These are phyloP conservation scores for Coemansia sp. DNA, from an alignment of 192 early-diverging fungal genomes.

Conservation along the genomic window DNA sequence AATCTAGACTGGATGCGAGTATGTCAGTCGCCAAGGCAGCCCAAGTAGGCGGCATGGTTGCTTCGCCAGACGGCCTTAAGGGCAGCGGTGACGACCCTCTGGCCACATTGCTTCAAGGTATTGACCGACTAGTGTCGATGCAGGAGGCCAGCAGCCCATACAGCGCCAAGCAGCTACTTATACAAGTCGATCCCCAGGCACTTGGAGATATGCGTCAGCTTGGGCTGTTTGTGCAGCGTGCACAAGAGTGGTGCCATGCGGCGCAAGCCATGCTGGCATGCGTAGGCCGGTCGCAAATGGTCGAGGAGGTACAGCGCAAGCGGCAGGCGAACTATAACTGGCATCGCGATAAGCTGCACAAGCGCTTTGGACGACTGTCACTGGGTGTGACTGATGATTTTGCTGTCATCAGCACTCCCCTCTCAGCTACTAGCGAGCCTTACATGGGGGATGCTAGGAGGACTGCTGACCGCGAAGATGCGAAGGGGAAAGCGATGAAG, in stretches of 20 bases:
- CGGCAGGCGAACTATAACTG: conserved; percentile 27
- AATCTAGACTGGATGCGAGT: not conserved
- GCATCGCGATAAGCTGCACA: conserved; percentile 26
- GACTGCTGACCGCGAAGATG: not conserved
- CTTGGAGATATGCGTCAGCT: conserved; percentile 49
- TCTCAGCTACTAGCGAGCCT: not conserved
- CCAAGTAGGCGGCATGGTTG: not conserved
- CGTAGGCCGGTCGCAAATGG: conserved; percentile 20
- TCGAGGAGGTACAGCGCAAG: conserved; percentile 24
- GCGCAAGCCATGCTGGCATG: conserved; percentile 41
- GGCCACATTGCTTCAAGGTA: conserved; percentile 19
- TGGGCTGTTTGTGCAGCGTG: conserved; percentile 43
- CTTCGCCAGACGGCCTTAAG: not conserved
- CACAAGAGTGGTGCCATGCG: conserved; percentile 42
- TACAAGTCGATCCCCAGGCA: conserved; percentile 26
- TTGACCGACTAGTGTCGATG: conserved; percentile 26
- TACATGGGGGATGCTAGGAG: not conserved
- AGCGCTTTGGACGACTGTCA: conserved; percentile 25
- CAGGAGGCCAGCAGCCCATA: not conserved
- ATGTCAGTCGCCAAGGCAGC: not conserved
- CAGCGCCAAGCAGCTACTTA: not conserved
- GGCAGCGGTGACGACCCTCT: not conserved
- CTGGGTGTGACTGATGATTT: not conserved
- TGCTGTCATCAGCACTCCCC: not conserved
- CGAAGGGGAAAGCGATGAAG: not conserved